Base-by-base conservation (phyloP, 768 basidiomycete genomes). In the Boletus sensibilis region DNA sequence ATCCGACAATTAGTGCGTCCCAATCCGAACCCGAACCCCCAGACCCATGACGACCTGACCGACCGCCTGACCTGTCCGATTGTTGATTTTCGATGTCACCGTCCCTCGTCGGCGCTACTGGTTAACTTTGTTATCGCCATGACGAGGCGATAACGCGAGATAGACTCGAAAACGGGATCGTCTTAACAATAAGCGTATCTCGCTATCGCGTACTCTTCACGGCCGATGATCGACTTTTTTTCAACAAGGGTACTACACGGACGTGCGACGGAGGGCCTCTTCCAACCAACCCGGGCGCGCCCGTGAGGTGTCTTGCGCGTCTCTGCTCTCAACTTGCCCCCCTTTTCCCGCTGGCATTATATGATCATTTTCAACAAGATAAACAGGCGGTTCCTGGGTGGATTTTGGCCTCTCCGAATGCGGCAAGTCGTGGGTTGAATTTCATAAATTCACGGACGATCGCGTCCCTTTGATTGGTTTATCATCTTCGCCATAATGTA, bases 181-280 rank as follows among this genome's bases (percentile, higher is more conserved):
- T 5, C 4, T 25, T 25, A 25, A 25, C 25, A 25, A 25, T 25
- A 3, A 25, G 25, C 39, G 7, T 40, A 21, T 20, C 40, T 41
- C 21, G 20, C 21, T 14, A 21, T 41, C 12, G 40, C 20, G 20
- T 41, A 21, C n/a, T 20, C n/a, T 5, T 11, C 13, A 6, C 21
- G 21, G 14, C 41, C 37, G 49, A 57, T 48, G 55, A 52, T 48
- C 56, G 56, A 59, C 58, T 37, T 39, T 25, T 37, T 39, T 25
- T 45, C 50, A 6, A 34, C 25, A 49, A 50, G 21, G 40, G 40
- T 8, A 23, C 21, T 10, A 18, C 6, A 25, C 58, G 58, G 57
- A 59, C 35, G 41, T 10, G 58, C 58, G 58, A 59, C 58, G 58
- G 58, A 59, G 25, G 16, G 29, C 57, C 49, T 45, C 8, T 18